These are phyloP conservation scores for Thamnidium elegans DNA, from an alignment of 192 early-diverging fungal species.

Conservation along the genomic window DNA sequence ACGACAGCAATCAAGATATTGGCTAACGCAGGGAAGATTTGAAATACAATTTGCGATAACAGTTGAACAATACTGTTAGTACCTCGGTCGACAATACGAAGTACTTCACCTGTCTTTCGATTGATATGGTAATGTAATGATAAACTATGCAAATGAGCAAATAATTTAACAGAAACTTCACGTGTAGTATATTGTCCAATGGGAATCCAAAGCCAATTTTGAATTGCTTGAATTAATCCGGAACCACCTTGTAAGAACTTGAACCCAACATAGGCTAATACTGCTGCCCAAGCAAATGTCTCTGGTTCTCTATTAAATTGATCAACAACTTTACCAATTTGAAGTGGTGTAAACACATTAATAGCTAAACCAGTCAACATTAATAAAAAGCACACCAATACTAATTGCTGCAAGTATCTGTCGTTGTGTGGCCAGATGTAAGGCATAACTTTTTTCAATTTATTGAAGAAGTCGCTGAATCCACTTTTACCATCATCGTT, in stretches of 20 bases:
- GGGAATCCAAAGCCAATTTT: slow-evolving; percentile 89
- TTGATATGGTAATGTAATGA: slow-evolving; percentile 90
- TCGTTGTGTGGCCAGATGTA: slow-evolving; percentile 78
- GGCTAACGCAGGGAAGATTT: slow-evolving; percentile 83
- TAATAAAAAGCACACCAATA: slow-evolving; percentile 67
- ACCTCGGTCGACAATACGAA: slow-evolving; percentile 85
- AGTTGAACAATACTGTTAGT: slow-evolving; percentile 71
- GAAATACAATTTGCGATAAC: slow-evolving; percentile 80
- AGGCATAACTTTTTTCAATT: slow-evolving; percentile 67
- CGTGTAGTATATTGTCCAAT: slow-evolving; percentile 92
- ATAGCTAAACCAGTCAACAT: slow-evolving; percentile 67
- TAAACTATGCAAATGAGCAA: slow-evolving; percentile 83
- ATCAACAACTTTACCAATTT: slow-evolving; percentile 80
- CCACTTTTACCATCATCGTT: slow-evolving; percentile 10
- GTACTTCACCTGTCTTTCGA: slow-evolving; percentile 91
- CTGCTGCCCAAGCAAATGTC: slow-evolving; percentile 42
- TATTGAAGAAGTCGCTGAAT: slow-evolving; percentile 43
- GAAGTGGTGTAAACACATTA: slow-evolving; percentile 81
- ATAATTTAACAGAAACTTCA: slow-evolving; percentile 83
- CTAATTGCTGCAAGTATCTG: slow-evolving; percentile 57
- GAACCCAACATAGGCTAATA: slow-evolving; percentile 58
- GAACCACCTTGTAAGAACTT: slow-evolving; percentile 71
- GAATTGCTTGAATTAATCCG: slow-evolving; percentile 70
- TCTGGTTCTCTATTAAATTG: slow-evolving; percentile 1
- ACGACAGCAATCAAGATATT: slow-evolving; percentile 84